Evolutionary conservation across 2,329 filamentous ascomycete species (phyloP).

Genomic region (Trichophyton rubrum): DNA sequence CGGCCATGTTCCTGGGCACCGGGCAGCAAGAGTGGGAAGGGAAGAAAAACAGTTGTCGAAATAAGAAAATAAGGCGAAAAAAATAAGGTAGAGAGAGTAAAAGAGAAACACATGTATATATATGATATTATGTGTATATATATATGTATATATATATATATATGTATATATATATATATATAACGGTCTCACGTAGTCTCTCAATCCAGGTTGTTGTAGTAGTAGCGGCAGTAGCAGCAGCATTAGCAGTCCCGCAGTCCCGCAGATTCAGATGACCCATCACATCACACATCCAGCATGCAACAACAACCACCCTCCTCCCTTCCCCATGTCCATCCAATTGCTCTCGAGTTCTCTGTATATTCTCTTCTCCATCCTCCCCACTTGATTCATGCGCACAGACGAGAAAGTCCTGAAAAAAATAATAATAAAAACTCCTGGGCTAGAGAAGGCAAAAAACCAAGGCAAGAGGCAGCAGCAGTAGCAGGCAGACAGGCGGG

Average conservation of each 20-base stretch:
- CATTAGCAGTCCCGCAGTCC: neutral
- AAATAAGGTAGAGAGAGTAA: too few relatives aligned
- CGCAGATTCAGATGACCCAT: neutral
- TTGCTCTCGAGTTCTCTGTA: neutral
- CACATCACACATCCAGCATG: neutral
- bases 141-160: neutral
- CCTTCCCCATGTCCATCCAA: neutral
- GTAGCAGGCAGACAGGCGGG: too few relatives aligned
- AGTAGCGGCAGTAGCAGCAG: too few relatives aligned
- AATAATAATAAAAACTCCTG: neutral
- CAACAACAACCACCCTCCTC: neutral
- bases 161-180: neutral
- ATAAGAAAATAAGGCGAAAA: too few relatives aligned
- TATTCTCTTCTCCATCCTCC: neutral
- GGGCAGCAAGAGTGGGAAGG: too few relatives aligned
- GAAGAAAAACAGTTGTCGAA: too few relatives aligned
- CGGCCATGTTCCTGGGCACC: too few relatives aligned
- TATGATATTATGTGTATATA: too few relatives aligned
- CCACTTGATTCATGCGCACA: slow-evolving; percentile 1
- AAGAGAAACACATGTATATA: too few relatives aligned
- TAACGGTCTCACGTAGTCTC: neutral
- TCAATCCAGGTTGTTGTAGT: neutral
- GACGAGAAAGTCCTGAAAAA: neutral
- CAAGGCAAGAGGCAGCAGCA: neutral
- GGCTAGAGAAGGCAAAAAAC: slow-evolving; percentile 2